phyloP scores from a whole-genome alignment of 1,284 basidiomycete genomes.

The Butyriboletus appendiculatus region DNA sequence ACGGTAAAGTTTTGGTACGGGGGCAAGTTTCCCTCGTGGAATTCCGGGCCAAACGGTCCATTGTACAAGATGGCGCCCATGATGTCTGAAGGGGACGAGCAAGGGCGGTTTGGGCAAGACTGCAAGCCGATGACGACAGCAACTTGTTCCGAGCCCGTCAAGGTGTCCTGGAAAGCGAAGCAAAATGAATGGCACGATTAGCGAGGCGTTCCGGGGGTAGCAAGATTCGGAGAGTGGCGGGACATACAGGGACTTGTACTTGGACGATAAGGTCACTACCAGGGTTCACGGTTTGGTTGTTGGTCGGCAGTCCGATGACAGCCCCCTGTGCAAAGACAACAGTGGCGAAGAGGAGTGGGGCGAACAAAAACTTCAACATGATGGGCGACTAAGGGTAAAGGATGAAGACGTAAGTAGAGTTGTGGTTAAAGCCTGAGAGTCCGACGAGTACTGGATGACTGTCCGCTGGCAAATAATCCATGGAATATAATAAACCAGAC shows the following conservation, averaged over 20 bases:
- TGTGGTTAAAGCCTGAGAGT: not conserved
- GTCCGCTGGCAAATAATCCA: too few species aligned
- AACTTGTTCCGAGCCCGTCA: constrained; percentile 31
- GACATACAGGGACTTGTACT: constrained; percentile 28
- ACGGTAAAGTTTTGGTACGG: constrained; percentile 34
- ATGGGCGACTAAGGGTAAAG: not conserved
- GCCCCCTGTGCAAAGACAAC: constrained; percentile 23
- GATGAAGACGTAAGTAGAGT: not conserved
- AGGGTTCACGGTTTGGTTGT: constrained; percentile 9
- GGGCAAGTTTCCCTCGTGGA: constrained; percentile 15
- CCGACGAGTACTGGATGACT: too few species aligned
- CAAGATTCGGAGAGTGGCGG: too few species aligned
- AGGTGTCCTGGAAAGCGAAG: constrained; percentile 11
- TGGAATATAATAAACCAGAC: too few species aligned
- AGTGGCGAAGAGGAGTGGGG: constrained; percentile 11
- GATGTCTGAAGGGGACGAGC: constrained; percentile 7
- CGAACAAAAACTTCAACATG: constrained; percentile 17
- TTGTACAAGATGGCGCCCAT: constrained; percentile 32
- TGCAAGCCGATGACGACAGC: constrained; percentile 32
- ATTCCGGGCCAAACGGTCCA: constrained; percentile 23
- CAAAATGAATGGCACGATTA: not conserved
- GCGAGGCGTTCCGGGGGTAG: not conserved
- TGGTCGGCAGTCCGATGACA: constrained; percentile 15
- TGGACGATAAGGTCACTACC: constrained; percentile 25
- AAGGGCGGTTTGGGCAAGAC: constrained; percentile 23